Conservation (phyloP, 2,329 filamentous ascomycete species). For the Paradendryphiella salina region DNA sequence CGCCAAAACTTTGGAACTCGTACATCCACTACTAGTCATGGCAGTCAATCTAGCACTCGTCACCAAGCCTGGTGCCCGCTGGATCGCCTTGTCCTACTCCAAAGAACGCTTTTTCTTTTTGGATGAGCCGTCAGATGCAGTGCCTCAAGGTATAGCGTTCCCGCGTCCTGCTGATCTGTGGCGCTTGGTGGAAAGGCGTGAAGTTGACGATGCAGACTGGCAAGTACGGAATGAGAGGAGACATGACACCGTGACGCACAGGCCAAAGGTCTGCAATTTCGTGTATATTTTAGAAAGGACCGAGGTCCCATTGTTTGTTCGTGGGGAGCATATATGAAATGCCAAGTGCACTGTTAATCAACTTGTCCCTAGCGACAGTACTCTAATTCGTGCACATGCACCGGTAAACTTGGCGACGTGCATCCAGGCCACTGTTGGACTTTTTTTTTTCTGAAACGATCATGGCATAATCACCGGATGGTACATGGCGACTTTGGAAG, state of each 20-base stretch:
- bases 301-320: conserved; percentile 26
- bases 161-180: conserved; percentile 46
- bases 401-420: no score
- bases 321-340: conserved; percentile 14
- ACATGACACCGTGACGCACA: conserved; percentile 32
- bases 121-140: conserved; percentile 12
- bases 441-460: no score
- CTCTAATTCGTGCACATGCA: no score
- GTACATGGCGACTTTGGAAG: no score
- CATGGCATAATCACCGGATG: no score
- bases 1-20: conserved; percentile 14
- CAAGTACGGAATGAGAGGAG: conserved; percentile 12
- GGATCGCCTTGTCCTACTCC: conserved; percentile 49
- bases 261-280: conserved; percentile 45
- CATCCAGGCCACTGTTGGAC: no score
- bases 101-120: conserved; percentile 47
- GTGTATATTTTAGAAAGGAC: conserved; percentile 48
- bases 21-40: conserved; percentile 47
- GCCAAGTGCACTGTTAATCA: background rate
- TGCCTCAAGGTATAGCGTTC: conserved; percentile 36
- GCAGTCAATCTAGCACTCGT: conserved; percentile 48
- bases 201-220: conserved; percentile 32
- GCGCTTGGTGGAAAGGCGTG: conserved; percentile 42
- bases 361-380: no score
- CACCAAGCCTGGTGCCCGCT: conserved; percentile 43